Evolutionary conservation across 2,329 filamentous ascomycete genomes (phyloP), one percentile per base, ranked within the genome.

Genomic region (Arthrobotrys pseudoclavata): DNA sequence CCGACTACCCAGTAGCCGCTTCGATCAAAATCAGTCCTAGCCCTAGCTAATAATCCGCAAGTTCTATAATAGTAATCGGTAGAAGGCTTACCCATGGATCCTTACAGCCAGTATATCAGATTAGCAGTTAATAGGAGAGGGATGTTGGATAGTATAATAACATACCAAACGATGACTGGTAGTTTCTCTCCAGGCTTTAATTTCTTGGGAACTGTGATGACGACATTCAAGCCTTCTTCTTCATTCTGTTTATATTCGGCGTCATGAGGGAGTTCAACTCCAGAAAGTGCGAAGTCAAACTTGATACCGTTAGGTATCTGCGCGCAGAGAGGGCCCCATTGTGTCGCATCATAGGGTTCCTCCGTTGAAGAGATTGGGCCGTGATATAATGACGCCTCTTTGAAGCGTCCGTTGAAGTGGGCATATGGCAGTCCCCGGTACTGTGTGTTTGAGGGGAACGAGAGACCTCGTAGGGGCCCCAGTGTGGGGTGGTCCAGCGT

Each of bases 351-450:
- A 45, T 81, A 82, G 0, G 80, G 69, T 5, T 62, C 77, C 18
- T 80, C 69, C 1, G 66, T 4, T 4, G n/a, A 13, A 24, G 71
- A 69, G 40, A 76, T n/a, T 3, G 57, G 12, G 1, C 76, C 76
- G 60, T 13, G 55, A 13, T 80, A 68, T 0, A 81, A 71, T 1
- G 82, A 72, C 1, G 83, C 82, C 15, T 83, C 81, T 69, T 81
- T 63, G 76, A 82, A 84, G 53, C 84, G 80, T 2, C 79, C 81
- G 1, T 83, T 82, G 69, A 84, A 82, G 0, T 70, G 70, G 6
- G 83, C 83, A 50, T 82, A 84, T 80, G 83, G 83, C 22, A 84
- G 79, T 37, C 82, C 82, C 24, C 83, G 81, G 74, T 83, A 84
- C 70, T 84, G 82, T 12, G 80, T 74, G 48, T 80, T 80, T 26